These are phyloP conservation scores for Biscogniauxia marginata DNA, from an alignment of 2,329 filamentous ascomycete genomes.

Conservation along the genomic window DNA sequence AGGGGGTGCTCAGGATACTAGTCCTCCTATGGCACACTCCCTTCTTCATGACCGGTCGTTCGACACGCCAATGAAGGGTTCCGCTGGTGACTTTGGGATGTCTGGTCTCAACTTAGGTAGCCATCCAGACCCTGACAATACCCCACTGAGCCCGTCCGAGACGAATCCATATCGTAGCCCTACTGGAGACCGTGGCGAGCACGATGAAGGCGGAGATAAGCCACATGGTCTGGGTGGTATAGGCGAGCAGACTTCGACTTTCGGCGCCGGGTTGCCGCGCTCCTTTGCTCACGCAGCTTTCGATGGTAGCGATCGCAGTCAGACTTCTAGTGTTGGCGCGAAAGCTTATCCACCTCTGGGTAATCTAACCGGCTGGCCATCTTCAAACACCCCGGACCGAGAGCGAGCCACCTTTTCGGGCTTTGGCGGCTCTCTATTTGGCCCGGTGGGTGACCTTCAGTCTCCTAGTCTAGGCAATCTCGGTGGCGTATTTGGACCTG, in stretches of 20 bases:
- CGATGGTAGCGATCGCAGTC: conserved; percentile 83
- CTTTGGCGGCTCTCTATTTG: conserved; percentile 80
- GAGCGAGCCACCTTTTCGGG: conserved; percentile 57
- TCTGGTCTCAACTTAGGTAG: conserved; percentile 57
- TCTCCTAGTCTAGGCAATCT: conserved; percentile 69
- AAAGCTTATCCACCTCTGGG: conserved; percentile 67
- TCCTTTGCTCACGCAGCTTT: conserved; percentile 47
- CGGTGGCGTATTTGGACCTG: conserved; percentile 68
- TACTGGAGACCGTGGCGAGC: conserved; percentile 66
- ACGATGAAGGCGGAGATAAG: conserved; percentile 54
- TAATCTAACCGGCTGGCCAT: conserved; percentile 63
- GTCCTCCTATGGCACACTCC: conserved; percentile 38
- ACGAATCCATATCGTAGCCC: conserved; percentile 97
- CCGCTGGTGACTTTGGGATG: conserved; percentile 61
- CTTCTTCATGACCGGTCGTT: conserved; percentile 41
- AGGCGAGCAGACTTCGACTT: conserved; percentile 45
- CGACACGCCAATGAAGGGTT: conserved; percentile 56
- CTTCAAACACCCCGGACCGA: conserved; percentile 66
- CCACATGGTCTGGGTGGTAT: conserved; percentile 53
- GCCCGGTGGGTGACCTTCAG: conserved; percentile 73
- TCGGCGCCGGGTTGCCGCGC: conserved; percentile 43
- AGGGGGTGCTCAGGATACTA: conserved; percentile 71
- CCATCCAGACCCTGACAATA: conserved; percentile 59
- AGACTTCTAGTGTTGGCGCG: conserved; percentile 84
- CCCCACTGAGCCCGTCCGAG: conserved; percentile 84